These are phyloP conservation scores for Schizosaccharomyces lindneri DNA, from an alignment of 805 yeast genomes.

Conservation along the genomic window DNA sequence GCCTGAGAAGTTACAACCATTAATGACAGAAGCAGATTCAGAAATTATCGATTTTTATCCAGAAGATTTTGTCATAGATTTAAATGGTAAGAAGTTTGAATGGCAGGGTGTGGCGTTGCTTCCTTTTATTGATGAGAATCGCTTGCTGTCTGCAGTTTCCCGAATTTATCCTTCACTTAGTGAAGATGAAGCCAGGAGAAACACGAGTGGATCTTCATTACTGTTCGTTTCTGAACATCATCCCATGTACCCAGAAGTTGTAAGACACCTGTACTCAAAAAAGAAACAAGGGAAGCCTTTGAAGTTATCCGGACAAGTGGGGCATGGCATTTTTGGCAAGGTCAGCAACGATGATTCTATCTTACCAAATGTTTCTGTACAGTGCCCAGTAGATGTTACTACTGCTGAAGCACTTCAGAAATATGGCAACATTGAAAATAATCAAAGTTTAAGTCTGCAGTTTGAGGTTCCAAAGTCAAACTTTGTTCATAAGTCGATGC, in stretches of 20 bases:
- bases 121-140: slow-evolving; percentile 72
- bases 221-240: slow-evolving; percentile 43
- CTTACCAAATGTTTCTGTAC: slow-evolving; percentile 5
- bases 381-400: slow-evolving; percentile 5
- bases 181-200: slow-evolving; percentile 42
- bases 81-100: slow-evolving; percentile 84
- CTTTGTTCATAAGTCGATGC: slow-evolving; percentile 47
- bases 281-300: slow-evolving; percentile 5
- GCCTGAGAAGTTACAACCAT: slow-evolving; percentile 54
- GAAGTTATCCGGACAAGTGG: slow-evolving; percentile 7
- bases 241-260: slow-evolving; percentile 20
- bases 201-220: slow-evolving; percentile 45
- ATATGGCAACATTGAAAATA: slow-evolving; percentile 18
- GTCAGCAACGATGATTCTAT: slow-evolving; percentile 7
- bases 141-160: slow-evolving; percentile 42
- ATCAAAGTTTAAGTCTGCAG: slow-evolving; percentile 20
- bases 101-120: slow-evolving; percentile 86
- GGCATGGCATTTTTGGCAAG: slow-evolving; percentile 15
- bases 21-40: slow-evolving; percentile 58
- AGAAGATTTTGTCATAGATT: slow-evolving; percentile 62
- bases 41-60: slow-evolving; percentile 85
- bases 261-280: slow-evolving; percentile 13
- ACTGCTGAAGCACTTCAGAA: slow-evolving; percentile 1
- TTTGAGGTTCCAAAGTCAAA: slow-evolving; percentile 38
- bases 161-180: slow-evolving; percentile 37